Base-by-base conservation (phyloP, 2,329 filamentous ascomycete genomes). In the Fusarium phyllophilum region DNA sequence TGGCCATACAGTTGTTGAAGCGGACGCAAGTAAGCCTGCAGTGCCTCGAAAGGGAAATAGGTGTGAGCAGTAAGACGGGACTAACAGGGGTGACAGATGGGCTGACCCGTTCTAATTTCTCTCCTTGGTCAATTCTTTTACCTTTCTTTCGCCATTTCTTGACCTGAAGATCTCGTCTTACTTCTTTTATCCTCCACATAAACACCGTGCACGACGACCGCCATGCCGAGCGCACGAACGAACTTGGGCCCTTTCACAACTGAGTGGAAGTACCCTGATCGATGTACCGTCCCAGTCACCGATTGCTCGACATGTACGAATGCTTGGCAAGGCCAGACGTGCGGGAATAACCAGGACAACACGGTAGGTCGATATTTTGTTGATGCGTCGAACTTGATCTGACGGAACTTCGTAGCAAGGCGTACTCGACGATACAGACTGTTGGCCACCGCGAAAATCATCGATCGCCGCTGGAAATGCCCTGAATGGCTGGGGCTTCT, bases 211-310 rank as follows among this genome's bases (percentile, higher is more conserved):
- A 34, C 22, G 22, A 5, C 6, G 18, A n/a, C 6, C n/a, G 17
- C 22, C 17, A 61, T 61, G 58, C 46, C 64, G 17, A 51, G n/a
- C 13, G 20, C 8, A 1, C 29, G 62, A 42, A 63, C 59, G 1
- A 46, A 63, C 14, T 24, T 66, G 12, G 62, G 58, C 12, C 62
- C 59, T 31, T 18, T 66, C 17, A 66, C 58, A 9, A 63, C 58
- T 1, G 8, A 39, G 13, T 66, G 58, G 39, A 54, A 46, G n/a
- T 46, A 55, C 22, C 62, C 62, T 6, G 34, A 62, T 12, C 48
- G 41, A 31, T 66, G 62, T 15, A 64, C 58, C 0, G 18, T 42
- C 4, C 34, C 29, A 4, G 34, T 55, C 0, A 39, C 38, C 4
- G n/a, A 22, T 18, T 66, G 62, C 38, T 13, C 41, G 3, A 24